These are phyloP conservation scores for Aquilaria agallochum DNA, from an alignment of 441 rosid genomes.

Conservation along the genomic window DNA sequence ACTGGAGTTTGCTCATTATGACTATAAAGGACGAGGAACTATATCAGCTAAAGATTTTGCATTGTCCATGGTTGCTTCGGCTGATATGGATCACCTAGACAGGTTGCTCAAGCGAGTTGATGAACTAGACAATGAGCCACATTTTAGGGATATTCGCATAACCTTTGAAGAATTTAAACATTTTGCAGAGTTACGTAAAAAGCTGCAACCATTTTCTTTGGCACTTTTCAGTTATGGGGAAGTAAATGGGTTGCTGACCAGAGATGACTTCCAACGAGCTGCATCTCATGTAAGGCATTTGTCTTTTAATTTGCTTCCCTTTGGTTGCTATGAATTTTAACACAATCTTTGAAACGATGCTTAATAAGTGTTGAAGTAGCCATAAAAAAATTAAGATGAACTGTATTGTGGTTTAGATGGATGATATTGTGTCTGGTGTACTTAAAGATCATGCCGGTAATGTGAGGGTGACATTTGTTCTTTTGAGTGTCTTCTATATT, in stretches of 20 bases:
- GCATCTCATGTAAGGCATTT: constrained; percentile 45
- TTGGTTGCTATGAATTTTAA: not conserved
- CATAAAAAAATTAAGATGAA: too few relatives aligned
- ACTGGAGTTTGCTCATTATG: constrained; percentile 88
- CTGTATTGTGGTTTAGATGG: too few relatives aligned
- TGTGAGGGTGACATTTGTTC: too few relatives aligned
- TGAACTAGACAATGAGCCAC: constrained; percentile 35
- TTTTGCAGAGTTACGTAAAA: constrained; percentile 73
- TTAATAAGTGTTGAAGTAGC: not conserved
- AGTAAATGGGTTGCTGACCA: constrained; percentile 65
- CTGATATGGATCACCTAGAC: constrained; percentile 60
- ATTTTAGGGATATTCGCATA: constrained; percentile 45
- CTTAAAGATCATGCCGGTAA: too few relatives aligned
- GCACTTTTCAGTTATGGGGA: constrained; percentile 83
- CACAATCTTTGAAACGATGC: not conserved
- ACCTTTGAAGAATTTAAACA: constrained; percentile 63
- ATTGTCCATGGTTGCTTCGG: constrained; percentile 84
- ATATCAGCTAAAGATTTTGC: constrained; percentile 91
- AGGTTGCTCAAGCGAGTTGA: constrained; percentile 68
- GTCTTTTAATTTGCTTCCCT: not conserved
- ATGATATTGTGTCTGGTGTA: too few relatives aligned
- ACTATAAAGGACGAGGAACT: constrained; percentile 50
- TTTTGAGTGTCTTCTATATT: too few relatives aligned
- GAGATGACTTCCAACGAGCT: constrained; percentile 77
- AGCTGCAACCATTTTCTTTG: constrained; percentile 64